A percentile compares a stretch with the other conserved stretches of the same genome.
phyloP scores from a whole-genome alignment of 129 eudicot genomes.

The Gnaphalium uliginosum region DNA sequence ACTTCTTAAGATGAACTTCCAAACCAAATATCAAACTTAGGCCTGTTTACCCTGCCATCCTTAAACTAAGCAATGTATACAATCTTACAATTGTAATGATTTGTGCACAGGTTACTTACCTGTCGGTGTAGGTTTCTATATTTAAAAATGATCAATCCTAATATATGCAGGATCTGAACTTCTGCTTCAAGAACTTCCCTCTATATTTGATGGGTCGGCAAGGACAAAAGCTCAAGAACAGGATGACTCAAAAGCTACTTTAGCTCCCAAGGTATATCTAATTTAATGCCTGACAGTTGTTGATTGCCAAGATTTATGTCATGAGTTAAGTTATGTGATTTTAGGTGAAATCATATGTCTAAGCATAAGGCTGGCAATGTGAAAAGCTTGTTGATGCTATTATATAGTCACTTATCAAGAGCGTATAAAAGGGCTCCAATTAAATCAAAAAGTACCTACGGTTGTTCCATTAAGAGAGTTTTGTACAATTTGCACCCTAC shows the following conservation, averaged over 20 bases:
- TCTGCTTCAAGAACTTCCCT: constrained; percentile 81
- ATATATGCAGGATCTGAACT: constrained; percentile 47
- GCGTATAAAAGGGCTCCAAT: constrained; percentile 7
- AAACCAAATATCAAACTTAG: not conserved
- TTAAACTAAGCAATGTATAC: too few relatives aligned
- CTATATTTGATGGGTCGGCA: constrained; percentile 88
- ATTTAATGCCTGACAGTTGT: not conserved
- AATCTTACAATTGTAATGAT: too few relatives aligned
- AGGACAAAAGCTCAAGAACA: constrained; percentile 61
- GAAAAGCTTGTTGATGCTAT: not conserved
- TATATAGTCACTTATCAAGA: not conserved
- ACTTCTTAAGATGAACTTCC: not conserved
- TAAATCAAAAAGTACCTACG: not conserved
- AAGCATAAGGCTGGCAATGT: not conserved
- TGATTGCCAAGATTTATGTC: constrained; percentile 13
- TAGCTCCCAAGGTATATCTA: constrained; percentile 82
- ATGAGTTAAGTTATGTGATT: not conserved
- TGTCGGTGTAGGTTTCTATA: too few relatives aligned
- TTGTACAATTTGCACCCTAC: too few relatives aligned
- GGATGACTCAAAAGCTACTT: constrained; percentile 82
- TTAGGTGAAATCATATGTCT: not conserved
- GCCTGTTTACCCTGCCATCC: not conserved
- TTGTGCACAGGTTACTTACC: too few relatives aligned
- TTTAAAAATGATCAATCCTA: too few relatives aligned
- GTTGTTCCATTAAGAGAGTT: not conserved